Percentiles rank a stretch among this genome's conserved stretches.
Conservation (phyloP, 2,329 filamentous ascomycete species). For the Fusarium protoensiforme region DNA sequence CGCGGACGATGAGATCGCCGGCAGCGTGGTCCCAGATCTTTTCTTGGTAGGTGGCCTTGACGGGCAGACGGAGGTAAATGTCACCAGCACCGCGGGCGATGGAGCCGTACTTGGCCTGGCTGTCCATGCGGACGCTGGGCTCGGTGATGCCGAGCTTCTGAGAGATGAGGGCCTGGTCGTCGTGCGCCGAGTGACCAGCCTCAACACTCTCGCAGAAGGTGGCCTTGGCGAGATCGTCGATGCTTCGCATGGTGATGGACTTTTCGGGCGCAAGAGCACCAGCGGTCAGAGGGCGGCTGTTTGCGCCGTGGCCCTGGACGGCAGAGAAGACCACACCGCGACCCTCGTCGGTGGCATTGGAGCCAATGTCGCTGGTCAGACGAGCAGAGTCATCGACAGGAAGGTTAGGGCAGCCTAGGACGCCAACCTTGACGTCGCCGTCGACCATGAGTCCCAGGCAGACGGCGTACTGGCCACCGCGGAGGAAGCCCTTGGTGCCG, state of each 20-base stretch:
- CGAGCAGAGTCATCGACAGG: constrained; percentile 79
- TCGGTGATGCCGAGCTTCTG: constrained; percentile 86
- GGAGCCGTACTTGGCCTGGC: constrained; percentile 96
- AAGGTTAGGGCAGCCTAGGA: constrained; percentile 94
- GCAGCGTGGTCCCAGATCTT: constrained; percentile 99
- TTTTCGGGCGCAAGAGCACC: constrained; percentile 64
- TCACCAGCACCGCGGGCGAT: constrained; percentile 95
- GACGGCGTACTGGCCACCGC: constrained; percentile 96
- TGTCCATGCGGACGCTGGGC: constrained; percentile 95
- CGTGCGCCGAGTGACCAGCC: constrained; percentile 89
- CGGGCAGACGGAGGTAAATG: constrained; percentile 90
- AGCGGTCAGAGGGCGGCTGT: constrained; percentile 76
- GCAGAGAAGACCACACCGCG: constrained; percentile 91
- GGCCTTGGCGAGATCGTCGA: constrained; percentile 79
- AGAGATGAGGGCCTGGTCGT: constrained; percentile 84
- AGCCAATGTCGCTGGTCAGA: constrained; percentile 74
- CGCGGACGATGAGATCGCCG: constrained; percentile 91
- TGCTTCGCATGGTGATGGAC: constrained; percentile 81
- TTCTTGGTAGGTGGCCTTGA: constrained; percentile 89
- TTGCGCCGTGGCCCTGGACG: constrained; percentile 81
- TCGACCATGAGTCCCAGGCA: constrained; percentile 93
- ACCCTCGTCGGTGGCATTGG: constrained; percentile 78
- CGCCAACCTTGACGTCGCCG: constrained; percentile 92
- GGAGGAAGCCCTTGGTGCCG: constrained; percentile 95
- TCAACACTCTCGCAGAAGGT: constrained; percentile 98